Evolutionary conservation across 2,329 filamentous ascomycete species (phyloP), one percentile per base, ranked within the genome.

Genomic region (Pseudogymnoascus destructans): DNA sequence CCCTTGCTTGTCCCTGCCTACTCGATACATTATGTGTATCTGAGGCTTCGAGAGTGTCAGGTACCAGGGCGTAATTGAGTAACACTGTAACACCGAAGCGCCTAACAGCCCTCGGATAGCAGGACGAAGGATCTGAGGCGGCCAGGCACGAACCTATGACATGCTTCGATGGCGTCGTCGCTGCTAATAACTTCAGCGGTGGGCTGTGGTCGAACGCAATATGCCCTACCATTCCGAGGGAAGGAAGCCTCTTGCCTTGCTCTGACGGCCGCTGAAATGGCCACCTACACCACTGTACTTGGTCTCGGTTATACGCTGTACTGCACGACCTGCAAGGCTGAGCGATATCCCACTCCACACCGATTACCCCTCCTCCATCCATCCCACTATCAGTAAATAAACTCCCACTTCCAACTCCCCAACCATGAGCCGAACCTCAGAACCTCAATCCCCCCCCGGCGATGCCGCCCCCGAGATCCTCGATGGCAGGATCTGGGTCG

Each of bases 401-500:
- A 56, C 54, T 56, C 30, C 30, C 21, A 21, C 52, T 10, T 9
- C 17, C 10, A 38, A 17, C 25, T 30, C 13, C 46, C 8, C 46
- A 23, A 52, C 46, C 8, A 52, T 52, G 46, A 52, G 46, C 23
- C 23, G 25, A 33, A 30, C 54, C 33, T 56, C 54, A 35, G 54
- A 55, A 33, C 54, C 54, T 0, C 30, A 35, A 36, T 7, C 4
- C 9, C 68, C 68, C 15, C 60, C 62, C 40, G 68, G 68, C 5
- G 63, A 67, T 5, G 60, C 67, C 19, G 67, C 67, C 5, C 61
- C 66, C n/a, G 66, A 67, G 58, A 63, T 70, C 15, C 61, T 69
- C 5, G 78, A 85, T 59, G 83, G 87, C 66, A 84, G 92, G 64
- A 88, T 98, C 67, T 98, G 95, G 95, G 87, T 98, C 23, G 93